Conservation (phyloP, 352 stramenopile species). For the Pilasporangium apinafurcum region DNA sequence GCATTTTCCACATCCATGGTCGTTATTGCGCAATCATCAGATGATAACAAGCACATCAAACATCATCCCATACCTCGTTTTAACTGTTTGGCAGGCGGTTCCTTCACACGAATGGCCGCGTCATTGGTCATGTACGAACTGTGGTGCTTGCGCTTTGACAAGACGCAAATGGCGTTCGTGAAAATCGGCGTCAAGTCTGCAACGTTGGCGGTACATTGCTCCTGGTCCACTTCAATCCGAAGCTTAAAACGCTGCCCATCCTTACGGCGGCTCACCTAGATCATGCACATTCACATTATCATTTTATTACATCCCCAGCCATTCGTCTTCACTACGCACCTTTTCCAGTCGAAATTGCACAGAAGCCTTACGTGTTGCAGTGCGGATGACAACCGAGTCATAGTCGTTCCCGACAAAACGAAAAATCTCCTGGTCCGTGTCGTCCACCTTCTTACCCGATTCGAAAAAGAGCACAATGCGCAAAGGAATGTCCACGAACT, state of each 20-base stretch:
- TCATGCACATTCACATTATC: not conserved
- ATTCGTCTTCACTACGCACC: slow-evolving; percentile 6
- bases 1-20: slow-evolving; percentile 1
- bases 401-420: slow-evolving; percentile 83
- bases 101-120: slow-evolving; percentile 30
- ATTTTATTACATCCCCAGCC: not conserved
- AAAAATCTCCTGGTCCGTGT: slow-evolving; percentile 84
- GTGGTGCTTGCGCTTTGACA: slow-evolving; percentile 82
- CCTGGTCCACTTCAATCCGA: slow-evolving; percentile 77
- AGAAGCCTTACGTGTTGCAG: slow-evolving; percentile 43
- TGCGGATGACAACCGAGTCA: slow-evolving; percentile 75
- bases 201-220: slow-evolving; percentile 78
- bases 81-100: slow-evolving; percentile 49
- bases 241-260: slow-evolving; percentile 83
- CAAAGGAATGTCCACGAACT: slow-evolving; percentile 79
- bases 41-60: not conserved
- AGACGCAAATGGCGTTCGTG: slow-evolving; percentile 81
- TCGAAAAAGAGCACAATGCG: slow-evolving; percentile 80
- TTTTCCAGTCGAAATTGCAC: slow-evolving; percentile 85
- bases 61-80: slow-evolving; percentile 63
- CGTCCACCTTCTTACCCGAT: slow-evolving; percentile 79
- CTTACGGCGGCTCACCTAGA: slow-evolving; percentile 68
- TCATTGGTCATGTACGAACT: slow-evolving; percentile 33
- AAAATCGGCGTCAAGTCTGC: slow-evolving; percentile 73
- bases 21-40: not conserved